phyloP scores from a whole-genome alignment of 75 land plant genomes.

The Picea sitchensis region DNA sequence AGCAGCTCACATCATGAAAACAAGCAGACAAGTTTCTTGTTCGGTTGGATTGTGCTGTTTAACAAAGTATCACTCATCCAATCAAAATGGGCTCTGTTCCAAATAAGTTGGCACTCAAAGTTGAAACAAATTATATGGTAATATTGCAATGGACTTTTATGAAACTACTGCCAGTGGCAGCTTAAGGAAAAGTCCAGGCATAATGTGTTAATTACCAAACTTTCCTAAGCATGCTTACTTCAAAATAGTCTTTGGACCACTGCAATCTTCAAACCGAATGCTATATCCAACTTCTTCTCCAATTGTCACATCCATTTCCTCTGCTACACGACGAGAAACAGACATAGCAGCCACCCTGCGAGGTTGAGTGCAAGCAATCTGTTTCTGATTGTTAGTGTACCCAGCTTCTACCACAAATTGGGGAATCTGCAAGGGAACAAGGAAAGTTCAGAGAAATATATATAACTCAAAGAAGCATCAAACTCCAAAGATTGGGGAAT shows the following conservation, averaged over 20 bases:
- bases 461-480: not conserved
- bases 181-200: too few species aligned
- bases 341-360: constrained; percentile 57
- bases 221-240: constrained; percentile 20
- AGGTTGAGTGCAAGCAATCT: constrained; percentile 49
- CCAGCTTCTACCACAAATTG: constrained; percentile 51
- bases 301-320: constrained; percentile 50
- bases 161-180: not conserved
- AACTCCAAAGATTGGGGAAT: constrained; percentile 24
- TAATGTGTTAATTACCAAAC: not conserved
- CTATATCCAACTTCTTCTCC: constrained; percentile 53
- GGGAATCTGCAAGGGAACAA: constrained; percentile 30
- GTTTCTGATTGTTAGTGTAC: constrained; percentile 36
- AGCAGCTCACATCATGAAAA: too few species aligned
- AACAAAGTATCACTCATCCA: too few species aligned
- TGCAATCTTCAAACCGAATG: constrained; percentile 50
- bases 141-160: not conserved
- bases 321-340: constrained; percentile 47
- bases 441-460: not conserved
- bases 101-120: not conserved
- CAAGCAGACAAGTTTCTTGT: not conserved
- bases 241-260: constrained; percentile 40
- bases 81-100: not conserved
- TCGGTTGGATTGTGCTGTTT: not conserved
- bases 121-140: not conserved